Base-by-base conservation (phyloP, 1,284 basidiomycete genomes). In the Trichosporon inkin region DNA sequence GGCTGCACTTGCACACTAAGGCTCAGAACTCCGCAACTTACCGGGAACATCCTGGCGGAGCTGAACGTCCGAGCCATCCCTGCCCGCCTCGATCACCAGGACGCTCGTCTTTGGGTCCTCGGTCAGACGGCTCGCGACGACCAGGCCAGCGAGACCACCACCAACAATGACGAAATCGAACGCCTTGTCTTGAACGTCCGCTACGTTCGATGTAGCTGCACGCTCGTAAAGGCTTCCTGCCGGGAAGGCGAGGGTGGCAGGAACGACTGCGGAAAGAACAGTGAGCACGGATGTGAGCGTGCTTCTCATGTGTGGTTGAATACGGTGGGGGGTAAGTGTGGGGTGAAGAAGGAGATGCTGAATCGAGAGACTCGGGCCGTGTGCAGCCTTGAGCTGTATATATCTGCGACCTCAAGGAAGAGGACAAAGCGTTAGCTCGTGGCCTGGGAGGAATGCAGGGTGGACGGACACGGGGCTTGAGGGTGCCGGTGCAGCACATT, bases 101-200 rank as follows among this genome's bases (percentile, higher is more conserved):
- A 90, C 86, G 1, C 85, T 86, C 11, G 80, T 81, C 67, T 83
- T 84, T 0, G 81, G 72, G 78, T 88, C 84, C 63, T 88, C 88
- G 0, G 86, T 83, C 13, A 92, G 80, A 22, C 88, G 83, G 16
- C 83, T 78, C 1, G 88, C 89, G 28, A 91, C 74, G 10, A 86
- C 85, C 19, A 90, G 81, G 34, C 89, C 89, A 5, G 86, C 87
- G 5, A 86, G 82, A 51, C 88, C 88, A 37, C 88, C 88, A 39
- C 78, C 78, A 10, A 74, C 75, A 60, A 79, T 74, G 47, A 79
- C 67, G 58, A 78, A 79, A 58, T 79, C 78, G 55, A 75, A 79
- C 6, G 61, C 62, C 35, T 66, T 59, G 20, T 70, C 73, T 40
- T 63, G 54, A 24, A 76, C 68, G 39, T 57, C 56, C n/a, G 68